Base-by-base conservation (phyloP, 768 basidiomycete genomes). In the Cystobasidium onofrii region DNA sequence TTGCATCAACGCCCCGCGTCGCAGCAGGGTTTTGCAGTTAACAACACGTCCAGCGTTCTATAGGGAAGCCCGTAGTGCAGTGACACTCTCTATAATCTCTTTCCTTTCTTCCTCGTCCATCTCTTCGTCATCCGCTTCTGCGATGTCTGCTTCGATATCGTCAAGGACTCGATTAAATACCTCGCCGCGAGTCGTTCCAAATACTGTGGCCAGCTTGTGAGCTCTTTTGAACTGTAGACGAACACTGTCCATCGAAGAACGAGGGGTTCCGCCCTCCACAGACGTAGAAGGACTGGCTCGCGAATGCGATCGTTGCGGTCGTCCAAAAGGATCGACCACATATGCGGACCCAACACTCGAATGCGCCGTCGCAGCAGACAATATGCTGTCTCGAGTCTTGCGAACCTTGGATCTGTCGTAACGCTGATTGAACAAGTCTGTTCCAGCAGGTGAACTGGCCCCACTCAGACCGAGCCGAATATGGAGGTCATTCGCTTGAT, bases 201-300 rank as follows among this genome's bases (percentile, higher is more conserved):
- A 52, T 3, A 69, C 50, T 12, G 23, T 34, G 4, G 66, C 66
- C 27, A 69, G 46, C 46, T 69, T 69, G 31, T 69, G 66, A 15
- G 66, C 66, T 29, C 66, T 41, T 27, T 23, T 44, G 29, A 69
- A 69, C 20, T 69, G 66, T 6, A 69, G 61, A 4, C 66, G 66
- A n/a, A 69, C 66, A 29, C 66, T 69, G 23, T 69, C 66, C 66
- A 69, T 69, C 39, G 66, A 69, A 9, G 66, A 44, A 13, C 39
- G 41, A 7, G 63, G 20, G 1, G 63, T 39, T 4, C 63, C 63
- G 23, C 15, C 63, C 3, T 41, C 63, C 13, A 2, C 33, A 4
- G 36, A 39, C 4, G 63, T 46, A 15, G 18, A 9, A 39, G 10
- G 36, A 27, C 36, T 41, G 12, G 63, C 63, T 25, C 63, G 63